phyloP scores from a whole-genome alignment of 768 basidiomycete genomes.

The Russula brevipes region DNA sequence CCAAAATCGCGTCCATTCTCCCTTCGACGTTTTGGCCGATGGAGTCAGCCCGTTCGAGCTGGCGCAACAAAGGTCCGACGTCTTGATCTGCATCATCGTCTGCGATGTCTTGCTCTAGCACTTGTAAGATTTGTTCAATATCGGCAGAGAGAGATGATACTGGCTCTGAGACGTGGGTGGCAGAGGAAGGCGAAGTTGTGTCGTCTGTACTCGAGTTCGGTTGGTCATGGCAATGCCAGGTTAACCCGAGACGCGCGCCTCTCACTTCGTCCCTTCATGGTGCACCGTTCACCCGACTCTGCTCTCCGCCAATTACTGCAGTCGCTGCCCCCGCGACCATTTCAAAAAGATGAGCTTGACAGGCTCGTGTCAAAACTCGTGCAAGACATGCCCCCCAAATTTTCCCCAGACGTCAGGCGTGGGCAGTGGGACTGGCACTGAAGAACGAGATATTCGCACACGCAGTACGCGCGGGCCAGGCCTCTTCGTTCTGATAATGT shows the following conservation, averaged over 20 bases:
- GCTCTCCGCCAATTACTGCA: conserved; percentile 20
- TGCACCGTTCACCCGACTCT: conserved; percentile 18
- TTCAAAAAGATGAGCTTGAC: conserved; percentile 18
- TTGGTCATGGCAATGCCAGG: neutral
- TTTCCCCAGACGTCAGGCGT: conserved; percentile 54
- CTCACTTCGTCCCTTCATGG: conserved; percentile 10
- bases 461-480: conserved; percentile 43
- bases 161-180: conserved; percentile 1
- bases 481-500: neutral
- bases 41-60: conserved; percentile 52
- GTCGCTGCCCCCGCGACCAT: conserved; percentile 15
- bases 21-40: conserved; percentile 58
- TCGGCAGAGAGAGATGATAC: conserved; percentile 35
- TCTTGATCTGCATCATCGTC: conserved; percentile 38
- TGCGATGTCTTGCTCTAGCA: conserved; percentile 32
- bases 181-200: neutral
- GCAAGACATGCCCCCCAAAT: conserved; percentile 16
- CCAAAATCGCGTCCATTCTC: conserved; percentile 57
- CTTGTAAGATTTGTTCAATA: conserved; percentile 32
- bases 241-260: neutral
- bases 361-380: conserved; percentile 19
- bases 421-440: conserved; percentile 72
- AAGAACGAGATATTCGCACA: conserved; percentile 66
- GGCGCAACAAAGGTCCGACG: conserved; percentile 48
- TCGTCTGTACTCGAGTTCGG: conserved; percentile 2